Evolutionary conservation across 2,329 filamentous ascomycete species (phyloP).

Genomic region (Botrytis porri): DNA sequence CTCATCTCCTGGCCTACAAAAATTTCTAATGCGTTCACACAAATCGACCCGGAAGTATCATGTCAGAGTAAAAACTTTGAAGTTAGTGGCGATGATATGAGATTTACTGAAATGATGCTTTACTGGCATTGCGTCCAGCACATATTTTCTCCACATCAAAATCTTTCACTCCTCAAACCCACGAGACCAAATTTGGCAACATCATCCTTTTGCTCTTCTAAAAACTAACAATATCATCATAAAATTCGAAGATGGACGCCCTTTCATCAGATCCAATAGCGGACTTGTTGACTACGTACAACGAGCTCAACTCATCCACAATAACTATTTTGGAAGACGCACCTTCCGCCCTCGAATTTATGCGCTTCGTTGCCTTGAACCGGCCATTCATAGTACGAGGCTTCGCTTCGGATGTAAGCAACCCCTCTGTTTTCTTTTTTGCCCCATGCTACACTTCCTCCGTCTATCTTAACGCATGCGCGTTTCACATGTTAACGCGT

Average conservation of each 20-base stretch:
- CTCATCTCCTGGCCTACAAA: background rate
- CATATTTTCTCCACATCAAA: conserved; percentile 12
- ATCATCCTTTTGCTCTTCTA: background rate
- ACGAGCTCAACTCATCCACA: conserved; percentile 63
- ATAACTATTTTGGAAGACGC: conserved; percentile 62
- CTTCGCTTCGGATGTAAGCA: conserved; percentile 47
- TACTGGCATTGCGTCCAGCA: background rate
- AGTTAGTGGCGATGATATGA: background rate
- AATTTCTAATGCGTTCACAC: background rate
- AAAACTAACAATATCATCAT: background rate
- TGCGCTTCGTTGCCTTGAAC: conserved; percentile 72
- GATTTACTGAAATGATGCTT: background rate
- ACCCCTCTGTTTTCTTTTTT: background rate
- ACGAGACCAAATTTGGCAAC: background rate
- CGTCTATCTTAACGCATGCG: background rate
- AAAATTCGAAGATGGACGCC: background rate
- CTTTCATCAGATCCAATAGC: conserved; percentile 43
- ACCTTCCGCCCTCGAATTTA: conserved; percentile 75
- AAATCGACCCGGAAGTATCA: background rate
- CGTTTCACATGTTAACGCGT: background rate
- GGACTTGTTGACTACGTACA: conserved; percentile 65
- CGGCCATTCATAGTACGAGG: conserved; percentile 69
- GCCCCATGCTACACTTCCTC: background rate
- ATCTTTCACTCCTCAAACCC: background rate
- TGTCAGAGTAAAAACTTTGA: background rate